Conservation (phyloP, 257 asterid species). For the Coffea eugenioides region DNA sequence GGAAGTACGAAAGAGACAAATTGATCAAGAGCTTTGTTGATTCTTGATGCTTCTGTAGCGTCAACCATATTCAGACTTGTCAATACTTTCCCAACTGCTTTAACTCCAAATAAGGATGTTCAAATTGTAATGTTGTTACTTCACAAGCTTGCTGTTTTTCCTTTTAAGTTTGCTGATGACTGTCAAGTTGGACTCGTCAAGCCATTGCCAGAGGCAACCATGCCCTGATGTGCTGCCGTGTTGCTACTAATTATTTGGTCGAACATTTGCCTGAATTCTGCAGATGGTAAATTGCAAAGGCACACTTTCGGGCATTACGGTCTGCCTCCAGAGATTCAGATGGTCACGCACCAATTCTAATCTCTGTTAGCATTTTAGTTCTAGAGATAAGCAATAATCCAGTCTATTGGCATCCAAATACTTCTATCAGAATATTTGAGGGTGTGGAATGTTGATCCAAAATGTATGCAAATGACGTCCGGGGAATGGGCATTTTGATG, state of each 20-base stretch:
- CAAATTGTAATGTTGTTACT: not conserved
- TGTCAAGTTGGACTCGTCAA: not conserved
- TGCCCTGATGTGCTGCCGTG: not conserved
- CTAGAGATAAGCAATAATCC: not conserved
- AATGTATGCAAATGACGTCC: too few relatives aligned
- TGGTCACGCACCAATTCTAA: not conserved
- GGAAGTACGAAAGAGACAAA: not conserved
- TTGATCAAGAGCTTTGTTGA: slow-evolving; percentile 2
- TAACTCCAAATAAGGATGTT: slow-evolving; percentile 10
- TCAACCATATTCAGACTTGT: not conserved
- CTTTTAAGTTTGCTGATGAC: not conserved
- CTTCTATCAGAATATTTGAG: too few relatives aligned
- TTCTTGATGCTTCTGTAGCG: not conserved
- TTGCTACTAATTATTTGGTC: not conserved
- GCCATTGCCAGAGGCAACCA: not conserved
- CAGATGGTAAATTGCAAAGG: not conserved
- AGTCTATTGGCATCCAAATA: not conserved
- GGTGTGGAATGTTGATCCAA: too few relatives aligned
- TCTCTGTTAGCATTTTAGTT: not conserved
- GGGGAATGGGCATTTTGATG: too few relatives aligned
- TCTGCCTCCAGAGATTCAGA: too few relatives aligned
- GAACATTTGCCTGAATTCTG: not conserved
- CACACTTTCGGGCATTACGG: not conserved
- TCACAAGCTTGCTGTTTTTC: not conserved
- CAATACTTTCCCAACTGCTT: not conserved